Evolutionary conservation across 2,329 filamentous ascomycete species (phyloP).

Genomic region (Coniella vitis): DNA sequence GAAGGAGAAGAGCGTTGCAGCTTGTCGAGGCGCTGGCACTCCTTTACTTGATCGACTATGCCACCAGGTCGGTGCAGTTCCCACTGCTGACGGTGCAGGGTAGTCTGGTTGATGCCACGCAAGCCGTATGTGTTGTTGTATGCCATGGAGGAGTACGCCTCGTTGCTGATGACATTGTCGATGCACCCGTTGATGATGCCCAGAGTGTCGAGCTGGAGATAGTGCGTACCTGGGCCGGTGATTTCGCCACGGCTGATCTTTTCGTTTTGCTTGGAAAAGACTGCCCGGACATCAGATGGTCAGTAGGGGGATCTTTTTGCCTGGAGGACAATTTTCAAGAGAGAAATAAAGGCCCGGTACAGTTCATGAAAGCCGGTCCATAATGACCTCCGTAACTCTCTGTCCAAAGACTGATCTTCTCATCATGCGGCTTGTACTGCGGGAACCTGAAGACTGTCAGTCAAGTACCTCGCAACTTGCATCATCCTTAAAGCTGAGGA

Average conservation of each 20-base stretch:
- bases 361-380: slow-evolving; percentile 32
- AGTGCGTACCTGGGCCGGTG: slow-evolving; percentile 11
- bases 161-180: slow-evolving; percentile 1
- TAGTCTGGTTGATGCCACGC: slow-evolving; percentile 39
- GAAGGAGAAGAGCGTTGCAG: neutral
- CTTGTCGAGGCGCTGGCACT: slow-evolving; percentile 35
- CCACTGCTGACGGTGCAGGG: slow-evolving; percentile 37
- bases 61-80: slow-evolving; percentile 38
- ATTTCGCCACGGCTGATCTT: slow-evolving; percentile 13
- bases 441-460: slow-evolving; percentile 37
- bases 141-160: slow-evolving; percentile 10
- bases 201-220: slow-evolving; percentile 16
- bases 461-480: neutral
- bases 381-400: slow-evolving; percentile 30
- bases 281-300: slow-evolving; percentile 18
- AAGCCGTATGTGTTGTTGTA: slow-evolving; percentile 44
- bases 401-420: slow-evolving; percentile 26
- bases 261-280: slow-evolving; percentile 13
- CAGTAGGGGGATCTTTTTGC: neutral
- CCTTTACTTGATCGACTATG: slow-evolving; percentile 40
- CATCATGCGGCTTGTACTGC: slow-evolving; percentile 37
- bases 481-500: neutral
- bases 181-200: slow-evolving; percentile 15
- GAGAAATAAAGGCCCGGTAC: slow-evolving; percentile 1
- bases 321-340: slow-evolving; percentile 20